Evolutionary conservation across 2,329 filamentous ascomycete genomes (phyloP).

Genomic region (Endothia cerciana): DNA sequence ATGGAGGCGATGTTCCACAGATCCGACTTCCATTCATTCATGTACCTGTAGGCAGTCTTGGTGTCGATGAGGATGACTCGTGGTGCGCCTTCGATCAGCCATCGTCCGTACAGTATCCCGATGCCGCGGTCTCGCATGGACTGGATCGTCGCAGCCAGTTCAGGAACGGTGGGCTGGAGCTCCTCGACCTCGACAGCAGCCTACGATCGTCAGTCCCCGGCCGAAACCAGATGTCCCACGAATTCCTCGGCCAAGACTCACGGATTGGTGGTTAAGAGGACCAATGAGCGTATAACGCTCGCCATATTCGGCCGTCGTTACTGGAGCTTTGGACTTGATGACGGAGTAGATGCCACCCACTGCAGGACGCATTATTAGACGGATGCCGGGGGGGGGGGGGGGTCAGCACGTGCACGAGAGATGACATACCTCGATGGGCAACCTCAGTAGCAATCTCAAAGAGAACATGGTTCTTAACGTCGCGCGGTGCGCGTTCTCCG

Average conservation of each 20-base stretch:
- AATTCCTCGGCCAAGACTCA: slow-evolving; percentile 50
- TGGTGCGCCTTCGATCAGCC: slow-evolving; percentile 96
- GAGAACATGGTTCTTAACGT: slow-evolving; percentile 93
- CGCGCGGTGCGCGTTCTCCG: slow-evolving; percentile 54
- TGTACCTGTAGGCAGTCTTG: slow-evolving; percentile 84
- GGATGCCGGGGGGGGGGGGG: slow-evolving; percentile 29
- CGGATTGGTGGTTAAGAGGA: slow-evolving; percentile 87
- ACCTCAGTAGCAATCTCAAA: slow-evolving; percentile 98
- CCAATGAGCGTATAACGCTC: slow-evolving; percentile 95
- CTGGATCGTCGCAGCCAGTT: slow-evolving; percentile 80
- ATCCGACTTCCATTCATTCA: slow-evolving; percentile 97
- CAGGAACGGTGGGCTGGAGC: slow-evolving; percentile 80
- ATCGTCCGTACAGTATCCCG: slow-evolving; percentile 88
- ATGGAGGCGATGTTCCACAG: slow-evolving; percentile 93
- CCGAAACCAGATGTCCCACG: neutral
- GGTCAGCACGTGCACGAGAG: neutral
- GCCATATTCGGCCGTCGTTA: slow-evolving; percentile 98
- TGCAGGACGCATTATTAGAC: slow-evolving; percentile 41
- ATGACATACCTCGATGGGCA: slow-evolving; percentile 80
- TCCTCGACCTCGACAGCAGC: slow-evolving; percentile 98
- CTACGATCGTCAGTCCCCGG: slow-evolving; percentile 48
- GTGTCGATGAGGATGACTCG: slow-evolving; percentile 94
- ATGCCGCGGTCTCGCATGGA: slow-evolving; percentile 94
- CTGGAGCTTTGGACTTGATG: slow-evolving; percentile 97
- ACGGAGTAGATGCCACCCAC: slow-evolving; percentile 99